Evolutionary conservation across 2,329 filamentous ascomycete species (phyloP).

Genomic region (Sclerotinia minor): DNA sequence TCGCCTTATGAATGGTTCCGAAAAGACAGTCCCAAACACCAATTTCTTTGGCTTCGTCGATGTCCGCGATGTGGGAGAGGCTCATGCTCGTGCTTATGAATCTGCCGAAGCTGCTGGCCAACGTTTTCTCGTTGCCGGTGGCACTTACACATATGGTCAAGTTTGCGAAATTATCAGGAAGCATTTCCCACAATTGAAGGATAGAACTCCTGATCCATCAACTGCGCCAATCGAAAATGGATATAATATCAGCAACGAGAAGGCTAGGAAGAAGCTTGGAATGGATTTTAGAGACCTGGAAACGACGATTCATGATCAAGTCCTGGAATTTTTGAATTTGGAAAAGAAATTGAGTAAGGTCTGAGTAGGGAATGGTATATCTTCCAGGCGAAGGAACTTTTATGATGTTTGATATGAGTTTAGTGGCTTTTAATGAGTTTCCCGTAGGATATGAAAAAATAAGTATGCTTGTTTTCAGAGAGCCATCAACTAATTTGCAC

Average conservation of each 20-base stretch:
- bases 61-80: conserved; percentile 59
- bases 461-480: neutral
- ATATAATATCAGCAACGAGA: conserved; percentile 34
- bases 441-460: neutral
- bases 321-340: conserved; percentile 32
- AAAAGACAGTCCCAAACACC: conserved; percentile 57
- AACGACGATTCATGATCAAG: conserved; percentile 34
- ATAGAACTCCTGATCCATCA: conserved; percentile 46
- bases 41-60: conserved; percentile 52
- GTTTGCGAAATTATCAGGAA: conserved; percentile 56
- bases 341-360: conserved; percentile 30
- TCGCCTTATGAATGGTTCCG: conserved; percentile 61
- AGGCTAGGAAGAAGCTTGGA: conserved; percentile 34
- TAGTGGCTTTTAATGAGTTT: neutral
- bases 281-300: conserved; percentile 34
- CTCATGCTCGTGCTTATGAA: conserved; percentile 58
- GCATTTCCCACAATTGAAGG: conserved; percentile 53
- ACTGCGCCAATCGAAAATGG: conserved; percentile 27
- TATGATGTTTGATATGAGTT: too few relatives aligned
- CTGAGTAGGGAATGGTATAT: neutral
- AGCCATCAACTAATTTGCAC: too few relatives aligned
- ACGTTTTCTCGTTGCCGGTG: conserved; percentile 61
- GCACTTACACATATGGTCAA: conserved; percentile 59
- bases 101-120: conserved; percentile 57
- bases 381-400: neutral